phyloP scores from a whole-genome alignment of 768 basidiomycete species.

The Trametes coccinea region DNA sequence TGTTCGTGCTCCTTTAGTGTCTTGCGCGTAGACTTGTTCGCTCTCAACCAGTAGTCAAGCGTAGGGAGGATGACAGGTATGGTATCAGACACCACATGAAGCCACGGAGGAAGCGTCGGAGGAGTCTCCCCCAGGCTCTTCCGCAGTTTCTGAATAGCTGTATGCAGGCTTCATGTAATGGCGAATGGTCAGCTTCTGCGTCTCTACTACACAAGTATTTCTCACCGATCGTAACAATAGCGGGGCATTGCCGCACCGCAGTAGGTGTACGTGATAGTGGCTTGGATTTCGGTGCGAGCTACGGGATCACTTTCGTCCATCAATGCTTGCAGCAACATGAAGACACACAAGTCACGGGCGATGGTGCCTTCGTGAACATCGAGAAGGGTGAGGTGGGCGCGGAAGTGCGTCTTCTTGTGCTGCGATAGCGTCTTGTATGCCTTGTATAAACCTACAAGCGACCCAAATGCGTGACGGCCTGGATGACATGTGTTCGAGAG shows the following conservation, averaged over 20 bases:
- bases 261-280: conserved; percentile 8
- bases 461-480: too few species aligned
- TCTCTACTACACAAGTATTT: background rate
- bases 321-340: background rate
- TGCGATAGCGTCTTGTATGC: too few species aligned
- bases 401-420: too few species aligned
- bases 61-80: background rate
- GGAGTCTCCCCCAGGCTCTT: background rate
- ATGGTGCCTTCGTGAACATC: too few species aligned
- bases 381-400: too few species aligned
- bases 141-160: background rate
- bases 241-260: conserved; percentile 5
- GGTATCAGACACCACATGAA: background rate
- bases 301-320: background rate
- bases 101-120: background rate
- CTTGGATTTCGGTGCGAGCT: conserved; percentile 14
- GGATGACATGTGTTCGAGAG: too few species aligned
- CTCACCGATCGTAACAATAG: conserved; percentile 10
- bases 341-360: too few species aligned
- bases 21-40: background rate
- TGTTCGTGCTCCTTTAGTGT: background rate
- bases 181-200: background rate
- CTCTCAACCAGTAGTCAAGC: conserved; percentile 5
- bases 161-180: background rate
- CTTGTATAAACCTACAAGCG: too few species aligned